Evolutionary conservation across 768 basidiomycete species (phyloP).

Genomic region (Suillus spraguei): DNA sequence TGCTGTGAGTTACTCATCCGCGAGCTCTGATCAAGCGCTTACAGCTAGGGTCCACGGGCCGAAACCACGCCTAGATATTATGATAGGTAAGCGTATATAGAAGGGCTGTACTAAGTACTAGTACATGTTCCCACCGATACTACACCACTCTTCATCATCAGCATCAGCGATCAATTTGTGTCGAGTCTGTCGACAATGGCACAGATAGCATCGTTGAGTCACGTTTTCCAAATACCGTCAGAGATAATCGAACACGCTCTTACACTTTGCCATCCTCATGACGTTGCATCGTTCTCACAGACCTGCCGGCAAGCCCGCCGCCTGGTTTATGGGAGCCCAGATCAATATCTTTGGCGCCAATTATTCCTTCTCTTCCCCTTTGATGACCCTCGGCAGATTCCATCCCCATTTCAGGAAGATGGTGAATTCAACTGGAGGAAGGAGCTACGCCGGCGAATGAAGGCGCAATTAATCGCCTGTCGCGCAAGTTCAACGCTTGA

Average conservation of each 20-base stretch:
- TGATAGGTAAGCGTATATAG: background rate
- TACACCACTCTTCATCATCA: background rate
- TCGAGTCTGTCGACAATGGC: slow-evolving; percentile 1
- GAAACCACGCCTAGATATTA: background rate
- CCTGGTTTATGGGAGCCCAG: slow-evolving; percentile 50
- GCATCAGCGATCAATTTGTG: background rate
- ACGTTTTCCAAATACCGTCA: slow-evolving; percentile 45
- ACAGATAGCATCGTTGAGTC: slow-evolving; percentile 11
- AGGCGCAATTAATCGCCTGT: slow-evolving; percentile 38
- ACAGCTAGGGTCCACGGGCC: background rate
- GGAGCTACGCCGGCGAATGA: slow-evolving; percentile 44
- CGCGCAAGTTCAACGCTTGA: slow-evolving; percentile 20
- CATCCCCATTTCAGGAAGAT: slow-evolving; percentile 17
- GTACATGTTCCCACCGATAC: background rate
- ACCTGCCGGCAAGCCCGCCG: slow-evolving; percentile 51
- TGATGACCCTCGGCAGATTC: slow-evolving; percentile 60
- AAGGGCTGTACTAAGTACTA: background rate
- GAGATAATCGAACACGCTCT: slow-evolving; percentile 66
- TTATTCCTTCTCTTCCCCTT: slow-evolving; percentile 61
- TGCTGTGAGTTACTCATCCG: background rate
- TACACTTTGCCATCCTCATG: slow-evolving; percentile 53
- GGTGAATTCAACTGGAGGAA: slow-evolving; percentile 35
- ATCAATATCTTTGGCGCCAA: slow-evolving; percentile 70
- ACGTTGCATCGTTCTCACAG: slow-evolving; percentile 60
- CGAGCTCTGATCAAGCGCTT: background rate